phyloP scores from a whole-genome alignment of 2,329 filamentous ascomycete species.

The Podosphaera xanthii region DNA sequence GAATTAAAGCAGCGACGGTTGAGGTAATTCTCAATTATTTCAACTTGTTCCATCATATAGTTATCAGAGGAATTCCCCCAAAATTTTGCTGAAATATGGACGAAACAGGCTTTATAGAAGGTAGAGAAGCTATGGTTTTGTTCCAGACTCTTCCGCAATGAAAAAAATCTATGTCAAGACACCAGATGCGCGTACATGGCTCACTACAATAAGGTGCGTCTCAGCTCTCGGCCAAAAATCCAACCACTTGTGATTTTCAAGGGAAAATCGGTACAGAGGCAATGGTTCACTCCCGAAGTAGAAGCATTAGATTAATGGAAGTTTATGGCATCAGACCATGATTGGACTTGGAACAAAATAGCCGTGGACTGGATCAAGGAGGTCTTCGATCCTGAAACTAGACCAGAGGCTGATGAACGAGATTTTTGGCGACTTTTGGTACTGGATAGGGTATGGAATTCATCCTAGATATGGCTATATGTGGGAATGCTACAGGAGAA shows the following conservation, averaged over 20 bases:
- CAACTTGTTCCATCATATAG: too few species aligned
- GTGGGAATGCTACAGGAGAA: neutral
- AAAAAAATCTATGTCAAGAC: neutral
- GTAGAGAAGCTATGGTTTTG: neutral
- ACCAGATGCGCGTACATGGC: neutral
- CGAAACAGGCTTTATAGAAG: neutral
- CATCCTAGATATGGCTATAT: neutral
- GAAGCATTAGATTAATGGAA: neutral
- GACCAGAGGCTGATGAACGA: neutral
- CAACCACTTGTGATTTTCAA: neutral
- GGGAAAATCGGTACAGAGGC: neutral
- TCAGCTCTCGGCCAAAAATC: neutral
- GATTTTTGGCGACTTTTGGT: neutral
- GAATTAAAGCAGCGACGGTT: too few species aligned
- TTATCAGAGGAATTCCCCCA: neutral
- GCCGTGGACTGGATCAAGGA: neutral
- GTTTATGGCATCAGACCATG: neutral
- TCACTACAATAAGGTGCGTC: neutral
- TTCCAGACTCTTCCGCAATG: neutral
- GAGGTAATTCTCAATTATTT: too few species aligned
- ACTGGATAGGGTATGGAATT: neutral
- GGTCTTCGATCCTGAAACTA: neutral
- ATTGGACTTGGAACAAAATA: neutral
- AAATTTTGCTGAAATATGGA: neutral
- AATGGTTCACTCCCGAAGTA: neutral